phyloP scores from a whole-genome alignment of 331 rosid genomes.

The Telfairia occidentalis region DNA sequence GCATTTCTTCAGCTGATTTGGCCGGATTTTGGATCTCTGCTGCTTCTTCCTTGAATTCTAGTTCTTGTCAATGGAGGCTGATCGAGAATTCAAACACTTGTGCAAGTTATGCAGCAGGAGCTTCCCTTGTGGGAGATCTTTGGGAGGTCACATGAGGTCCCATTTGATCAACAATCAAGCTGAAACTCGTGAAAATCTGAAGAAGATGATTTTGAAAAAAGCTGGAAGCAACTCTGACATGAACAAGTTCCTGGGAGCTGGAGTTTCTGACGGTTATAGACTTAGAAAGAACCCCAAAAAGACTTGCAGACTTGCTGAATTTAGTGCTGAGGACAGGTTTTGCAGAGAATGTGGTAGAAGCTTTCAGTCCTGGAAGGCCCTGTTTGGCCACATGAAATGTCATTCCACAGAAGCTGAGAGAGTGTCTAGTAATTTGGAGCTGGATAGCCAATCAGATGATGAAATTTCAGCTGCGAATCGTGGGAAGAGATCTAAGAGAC shows the following conservation, averaged over 20 bases:
- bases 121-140: conserved; percentile 79
- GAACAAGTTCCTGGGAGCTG: conserved; percentile 25
- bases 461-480: conserved; percentile 41
- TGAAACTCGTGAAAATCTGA: conserved; percentile 23
- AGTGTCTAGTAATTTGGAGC: conserved; percentile 24
- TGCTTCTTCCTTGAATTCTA: conserved; percentile 13
- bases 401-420: conserved; percentile 53
- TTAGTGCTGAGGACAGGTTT: conserved; percentile 35
- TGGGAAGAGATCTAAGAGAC: conserved; percentile 44
- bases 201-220: conserved; percentile 19
- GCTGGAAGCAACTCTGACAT: conserved; percentile 10
- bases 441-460: conserved; percentile 58
- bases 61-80: conserved; percentile 45
- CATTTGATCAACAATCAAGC: conserved; percentile 34
- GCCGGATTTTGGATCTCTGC: conserved; percentile 16
- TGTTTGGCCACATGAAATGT: conserved; percentile 77
- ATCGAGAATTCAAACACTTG: conserved; percentile 38
- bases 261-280: conserved; percentile 35
- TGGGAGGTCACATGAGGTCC: conserved; percentile 96
- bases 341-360: conserved; percentile 78
- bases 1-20: not conserved
- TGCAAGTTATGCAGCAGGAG: conserved; percentile 76
- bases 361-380: conserved; percentile 71
- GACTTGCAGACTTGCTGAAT: conserved; percentile 44
- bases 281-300: conserved; percentile 72